Conservation (phyloP, 148 eudicot genomes). For the Rhododendron molle region DNA sequence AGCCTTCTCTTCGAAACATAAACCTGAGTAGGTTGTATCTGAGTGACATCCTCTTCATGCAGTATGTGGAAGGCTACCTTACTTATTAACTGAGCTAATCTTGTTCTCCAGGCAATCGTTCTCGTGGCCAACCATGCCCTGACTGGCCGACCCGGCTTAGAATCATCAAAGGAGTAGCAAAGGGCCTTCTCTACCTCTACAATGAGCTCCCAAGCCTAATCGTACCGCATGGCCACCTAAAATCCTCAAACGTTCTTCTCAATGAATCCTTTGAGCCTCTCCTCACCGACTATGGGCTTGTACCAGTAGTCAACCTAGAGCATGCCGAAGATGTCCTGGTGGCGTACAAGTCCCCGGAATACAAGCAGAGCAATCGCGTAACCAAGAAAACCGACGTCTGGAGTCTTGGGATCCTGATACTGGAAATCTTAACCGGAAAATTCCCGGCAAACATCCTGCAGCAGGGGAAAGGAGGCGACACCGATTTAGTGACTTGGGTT, state of each 20-base stretch:
- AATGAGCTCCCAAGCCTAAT: slow-evolving; percentile 56
- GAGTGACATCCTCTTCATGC: not conserved
- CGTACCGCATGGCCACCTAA: slow-evolving; percentile 82
- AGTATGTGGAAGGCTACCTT: not conserved
- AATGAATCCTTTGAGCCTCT: slow-evolving; percentile 39
- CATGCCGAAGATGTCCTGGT: slow-evolving; percentile 61
- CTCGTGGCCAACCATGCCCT: slow-evolving; percentile 29
- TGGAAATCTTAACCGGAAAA: slow-evolving; percentile 68
- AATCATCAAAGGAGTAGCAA: slow-evolving; percentile 66
- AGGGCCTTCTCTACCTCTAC: slow-evolving; percentile 59
- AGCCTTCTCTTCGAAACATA: not conserved
- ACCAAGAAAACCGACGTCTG: slow-evolving; percentile 77
- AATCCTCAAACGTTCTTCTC: slow-evolving; percentile 80
- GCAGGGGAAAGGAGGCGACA: slow-evolving; percentile 43
- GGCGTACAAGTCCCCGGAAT: slow-evolving; percentile 87
- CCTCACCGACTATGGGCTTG: slow-evolving; percentile 60
- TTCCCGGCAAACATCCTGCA: slow-evolving; percentile 48
- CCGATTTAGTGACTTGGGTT: slow-evolving; percentile 38
- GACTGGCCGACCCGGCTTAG: slow-evolving; percentile 72
- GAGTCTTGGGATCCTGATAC: slow-evolving; percentile 68
- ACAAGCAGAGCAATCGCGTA: slow-evolving; percentile 35
- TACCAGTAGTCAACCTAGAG: slow-evolving; percentile 69
- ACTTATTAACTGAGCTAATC: not conserved
- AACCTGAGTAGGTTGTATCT: not conserved
- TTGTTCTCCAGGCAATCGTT: slow-evolving; percentile 29